A percentile compares a stretch with the other conserved stretches of the same genome.
phyloP scores from a whole-genome alignment of 2,329 filamentous ascomycete species.

The Annulohypoxylon truncatum region DNA sequence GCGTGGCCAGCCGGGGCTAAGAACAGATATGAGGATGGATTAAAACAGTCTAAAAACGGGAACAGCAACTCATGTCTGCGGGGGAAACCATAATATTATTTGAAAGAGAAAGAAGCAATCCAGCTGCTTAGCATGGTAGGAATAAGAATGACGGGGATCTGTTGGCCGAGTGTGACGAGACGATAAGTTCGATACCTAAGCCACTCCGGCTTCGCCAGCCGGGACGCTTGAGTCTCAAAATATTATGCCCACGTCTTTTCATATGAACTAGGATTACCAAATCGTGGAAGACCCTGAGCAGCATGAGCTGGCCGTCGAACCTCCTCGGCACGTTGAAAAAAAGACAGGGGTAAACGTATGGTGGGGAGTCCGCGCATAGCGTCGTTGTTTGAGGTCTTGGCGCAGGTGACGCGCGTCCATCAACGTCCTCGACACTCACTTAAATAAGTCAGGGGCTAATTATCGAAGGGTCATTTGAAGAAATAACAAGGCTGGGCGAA shows the following conservation, averaged over 20 bases:
- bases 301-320: not conserved
- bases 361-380: constrained; percentile 39
- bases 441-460: constrained; percentile 20
- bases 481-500: constrained; percentile 13
- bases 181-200: constrained; percentile 37
- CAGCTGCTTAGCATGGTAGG: constrained; percentile 31
- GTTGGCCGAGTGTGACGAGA: constrained; percentile 29
- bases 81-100: constrained; percentile 22
- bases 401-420: constrained; percentile 40
- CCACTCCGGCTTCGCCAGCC: constrained; percentile 39
- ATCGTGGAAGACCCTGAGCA: constrained; percentile 21
- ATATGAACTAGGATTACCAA: constrained; percentile 27
- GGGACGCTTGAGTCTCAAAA: constrained; percentile 27
- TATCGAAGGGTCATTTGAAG: constrained; percentile 5
- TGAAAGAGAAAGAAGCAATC: constrained; percentile 31
- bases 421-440: constrained; percentile 19
- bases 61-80: constrained; percentile 16
- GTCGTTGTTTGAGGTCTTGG: constrained; percentile 27
- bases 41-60: constrained; percentile 28
- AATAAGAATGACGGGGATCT: constrained; percentile 26
- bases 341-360: constrained; percentile 17
- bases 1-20: constrained; percentile 41
- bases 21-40: constrained; percentile 20
- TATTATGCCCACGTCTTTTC: constrained; percentile 22
- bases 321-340: constrained; percentile 9